Evolutionary conservation across 1,284 basidiomycete genomes (phyloP), one percentile per base, ranked within the genome.

Genomic region (Puccinia triticina): DNA sequence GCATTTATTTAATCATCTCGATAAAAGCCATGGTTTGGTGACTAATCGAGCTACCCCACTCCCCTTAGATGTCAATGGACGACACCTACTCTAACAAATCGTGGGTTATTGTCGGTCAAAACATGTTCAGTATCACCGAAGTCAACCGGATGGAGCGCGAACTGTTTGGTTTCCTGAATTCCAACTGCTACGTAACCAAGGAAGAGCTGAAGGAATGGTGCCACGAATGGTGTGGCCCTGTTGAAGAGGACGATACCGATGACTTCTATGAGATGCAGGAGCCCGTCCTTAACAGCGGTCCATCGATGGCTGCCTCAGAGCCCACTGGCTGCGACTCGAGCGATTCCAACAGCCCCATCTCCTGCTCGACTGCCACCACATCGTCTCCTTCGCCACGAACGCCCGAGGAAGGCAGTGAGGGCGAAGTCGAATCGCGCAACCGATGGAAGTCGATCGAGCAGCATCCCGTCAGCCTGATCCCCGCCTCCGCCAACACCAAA

Each of bases 61-160:
- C 7, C 72, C 10, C 18, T n/a, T 88, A 88, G 84, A 86, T 88
- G 26, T 93, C 95, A 84, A 95, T 94, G 88, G 95, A 97, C 89
- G 94, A 98, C 87, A 97, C 95, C 0, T 85, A 85, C 82, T 95
- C 93, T 23, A 97, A 97, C 91, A 95, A 96, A 88, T 95, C 93
- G 0, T 97, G 95, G 95, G 91, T 92, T 29, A 93, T 97, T 74
- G 95, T 97, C 71, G 94, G 93, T 0, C 94, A 96, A 87, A 92
- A 92, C 76, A 93, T 96, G 92, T 96, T 96, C 85, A 91, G 91
- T 0, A 88, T 96, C 1, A 90, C 93, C 61, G 95, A 97, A 89
- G 92, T 96, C 85, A 96, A 97, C 87, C 81, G 78, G 21, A 80
- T 80, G 78, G 78, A 80, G 50, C 78, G 78, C 3, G 78, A 80